Base-by-base conservation (phyloP, 345 rosid species). In the Syzygium aqueum region DNA sequence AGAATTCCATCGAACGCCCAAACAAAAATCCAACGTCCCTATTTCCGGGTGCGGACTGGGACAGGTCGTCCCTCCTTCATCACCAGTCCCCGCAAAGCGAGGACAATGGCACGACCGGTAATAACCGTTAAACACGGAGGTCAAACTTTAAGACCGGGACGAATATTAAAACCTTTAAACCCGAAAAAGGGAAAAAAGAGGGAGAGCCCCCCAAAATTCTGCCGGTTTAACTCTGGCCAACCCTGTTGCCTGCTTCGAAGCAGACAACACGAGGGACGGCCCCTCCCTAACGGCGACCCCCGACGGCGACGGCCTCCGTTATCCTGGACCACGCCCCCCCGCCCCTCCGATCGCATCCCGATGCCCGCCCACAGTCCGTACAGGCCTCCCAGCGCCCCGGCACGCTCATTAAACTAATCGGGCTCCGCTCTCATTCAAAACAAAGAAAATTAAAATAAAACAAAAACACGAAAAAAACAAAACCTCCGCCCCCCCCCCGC, bases 231-330 rank as follows among this genome's bases (percentile, higher is more conserved):
- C 88, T 90, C 88, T 89, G 90, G 92, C 95, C 91, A 94, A 25
- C 92, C 86, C 83, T 92, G 95, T 93, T 94, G 94, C 96, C 93
- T 92, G 94, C 91, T 88, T 87, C 91, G 93, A 91, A 94, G 93
- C 94, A 94, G 91, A 94, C 95, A 93, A 90, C 85, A 87, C 91
- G 85, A 91, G 87, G 87, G 93, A 92, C 95, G 94, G 93, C 90
- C 87, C 82, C 82, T 73, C 27, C 82, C 21, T 73, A 37, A 73
- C 82, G 82, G 82, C 50, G 65, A 83, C 91, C 91, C 94, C 92
- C 94, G 92, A 88, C 85, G 86, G 87, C 90, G 90, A 16, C 25
- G 78, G 82, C 19, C 73, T 51, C 92, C 90, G 89, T 92, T 87
- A 88, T 46, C 91, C 91, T 85, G 56, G 14, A 49, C 87, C 23